Evolutionary conservation across 2,329 filamentous ascomycete genomes (phyloP).

Genomic region (Corynespora cassiicola): DNA sequence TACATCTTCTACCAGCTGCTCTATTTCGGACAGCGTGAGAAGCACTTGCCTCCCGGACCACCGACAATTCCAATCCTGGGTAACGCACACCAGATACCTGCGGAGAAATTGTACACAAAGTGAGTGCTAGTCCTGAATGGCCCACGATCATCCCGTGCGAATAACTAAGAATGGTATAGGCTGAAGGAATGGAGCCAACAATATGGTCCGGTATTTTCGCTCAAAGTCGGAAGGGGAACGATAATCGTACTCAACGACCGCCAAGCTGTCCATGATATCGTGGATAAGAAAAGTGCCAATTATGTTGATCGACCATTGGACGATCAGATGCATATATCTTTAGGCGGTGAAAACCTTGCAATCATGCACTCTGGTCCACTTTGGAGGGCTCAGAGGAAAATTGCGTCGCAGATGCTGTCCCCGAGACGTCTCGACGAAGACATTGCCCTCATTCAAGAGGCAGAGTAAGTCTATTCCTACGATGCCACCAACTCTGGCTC

Average conservation of each 20-base stretch:
- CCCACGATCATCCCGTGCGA: constrained; percentile 17
- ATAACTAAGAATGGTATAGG: constrained; percentile 21
- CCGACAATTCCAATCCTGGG: constrained; percentile 58
- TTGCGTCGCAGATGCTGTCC: constrained; percentile 15
- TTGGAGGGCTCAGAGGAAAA: constrained; percentile 20
- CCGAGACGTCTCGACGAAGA: constrained; percentile 13
- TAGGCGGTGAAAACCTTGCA: constrained; percentile 11
- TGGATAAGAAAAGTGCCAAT: constrained; percentile 25
- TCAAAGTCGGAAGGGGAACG: constrained; percentile 25
- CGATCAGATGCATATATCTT: constrained; percentile 5
- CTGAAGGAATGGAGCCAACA: constrained; percentile 24
- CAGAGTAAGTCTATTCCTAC: constrained; percentile 12
- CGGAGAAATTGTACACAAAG: constrained; percentile 32
- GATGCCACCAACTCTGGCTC: too few relatives aligned
- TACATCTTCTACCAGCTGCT: constrained; percentile 10
- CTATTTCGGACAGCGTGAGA: constrained; percentile 31
- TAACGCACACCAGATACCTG: constrained; percentile 58
- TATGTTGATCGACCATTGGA: constrained; percentile 19
- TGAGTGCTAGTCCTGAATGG: constrained; percentile 21
- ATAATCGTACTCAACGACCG: constrained; percentile 23
- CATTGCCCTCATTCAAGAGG: constrained; percentile 15
- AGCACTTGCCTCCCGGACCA: constrained; percentile 55
- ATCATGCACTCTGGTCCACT: constrained; percentile 9
- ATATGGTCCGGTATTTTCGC: constrained; percentile 22
- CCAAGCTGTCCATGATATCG: constrained; percentile 21